phyloP scores from a whole-genome alignment of 495 filamentous ascomycete genomes.

The Amphirosellinia nigrospora region DNA sequence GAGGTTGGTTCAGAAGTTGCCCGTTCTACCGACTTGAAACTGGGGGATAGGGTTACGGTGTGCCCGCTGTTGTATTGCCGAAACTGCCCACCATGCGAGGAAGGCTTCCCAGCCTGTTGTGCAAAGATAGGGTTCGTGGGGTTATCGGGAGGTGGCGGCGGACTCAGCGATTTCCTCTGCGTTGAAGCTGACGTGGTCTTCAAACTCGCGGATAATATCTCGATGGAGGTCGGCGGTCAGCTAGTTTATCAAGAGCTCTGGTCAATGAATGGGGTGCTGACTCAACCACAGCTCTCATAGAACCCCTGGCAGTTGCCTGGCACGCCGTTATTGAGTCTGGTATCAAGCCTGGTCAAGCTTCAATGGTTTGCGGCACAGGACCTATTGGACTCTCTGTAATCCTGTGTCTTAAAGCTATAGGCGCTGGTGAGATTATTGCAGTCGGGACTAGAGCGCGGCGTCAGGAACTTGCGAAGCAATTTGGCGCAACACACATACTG shows the following conservation, averaged over 20 bases:
- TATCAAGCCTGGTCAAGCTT: slow-evolving; percentile 55
- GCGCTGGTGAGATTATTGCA: slow-evolving; percentile 59
- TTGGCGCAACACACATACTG: slow-evolving; percentile 61
- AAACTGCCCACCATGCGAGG: slow-evolving; percentile 58
- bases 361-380: slow-evolving; percentile 65
- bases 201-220: slow-evolving; percentile 64
- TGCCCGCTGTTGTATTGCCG: slow-evolving; percentile 67
- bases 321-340: slow-evolving; percentile 65
- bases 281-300: slow-evolving; percentile 54
- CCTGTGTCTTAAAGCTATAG: slow-evolving; percentile 59
- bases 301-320: slow-evolving; percentile 70
- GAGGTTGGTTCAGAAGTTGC: slow-evolving; percentile 62
- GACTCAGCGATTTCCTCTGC: slow-evolving; percentile 62
- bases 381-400: slow-evolving; percentile 69
- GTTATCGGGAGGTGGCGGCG: slow-evolving; percentile 64
- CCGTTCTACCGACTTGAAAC: slow-evolving; percentile 43
- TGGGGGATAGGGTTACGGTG: slow-evolving; percentile 62
- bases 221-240: slow-evolving; percentile 60
- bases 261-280: neutral
- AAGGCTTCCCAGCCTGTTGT: slow-evolving; percentile 62
- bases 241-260: slow-evolving; percentile 52
- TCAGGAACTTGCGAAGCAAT: slow-evolving; percentile 54
- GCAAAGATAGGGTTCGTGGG: slow-evolving; percentile 66
- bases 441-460: slow-evolving; percentile 59
- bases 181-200: slow-evolving; percentile 48